phyloP scores from a whole-genome alignment of 2,329 filamentous ascomycete species.

The Ascomycota sp. region DNA sequence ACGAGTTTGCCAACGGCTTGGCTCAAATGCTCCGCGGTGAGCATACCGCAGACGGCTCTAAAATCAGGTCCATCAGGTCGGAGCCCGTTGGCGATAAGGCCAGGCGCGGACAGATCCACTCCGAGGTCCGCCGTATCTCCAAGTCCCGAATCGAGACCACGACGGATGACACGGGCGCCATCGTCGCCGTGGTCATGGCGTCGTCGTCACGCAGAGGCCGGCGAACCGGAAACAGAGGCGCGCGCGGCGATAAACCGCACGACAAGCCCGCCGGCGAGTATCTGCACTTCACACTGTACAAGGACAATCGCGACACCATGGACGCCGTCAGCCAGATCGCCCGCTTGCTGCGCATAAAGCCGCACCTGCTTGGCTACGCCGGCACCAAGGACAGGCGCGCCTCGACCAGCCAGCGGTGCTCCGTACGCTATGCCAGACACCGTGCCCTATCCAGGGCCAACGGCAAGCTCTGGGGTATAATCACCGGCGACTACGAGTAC shows the following conservation, averaged over 20 bases:
- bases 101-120: slow-evolving; percentile 26
- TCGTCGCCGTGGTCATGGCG: slow-evolving; percentile 35
- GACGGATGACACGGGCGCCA: slow-evolving; percentile 34
- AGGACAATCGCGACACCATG: slow-evolving; percentile 95
- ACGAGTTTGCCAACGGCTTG: slow-evolving; percentile 17
- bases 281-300: slow-evolving; percentile 79
- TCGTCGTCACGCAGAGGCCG: slow-evolving; percentile 24
- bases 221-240: slow-evolving; percentile 7
- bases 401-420: slow-evolving; percentile 65
- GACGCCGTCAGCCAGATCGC: slow-evolving; percentile 61
- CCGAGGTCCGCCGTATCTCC: slow-evolving; percentile 58
- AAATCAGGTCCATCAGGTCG: slow-evolving; percentile 15
- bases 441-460: slow-evolving; percentile 44
- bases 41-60: slow-evolving; percentile 9
- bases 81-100: slow-evolving; percentile 21
- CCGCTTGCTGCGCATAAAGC: slow-evolving; percentile 49
- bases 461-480: slow-evolving; percentile 35
- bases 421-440: slow-evolving; percentile 28
- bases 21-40: slow-evolving; percentile 18
- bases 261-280: slow-evolving; percentile 40
- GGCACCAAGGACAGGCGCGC: slow-evolving; percentile 82
- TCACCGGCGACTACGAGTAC: slow-evolving; percentile 66
- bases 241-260: slow-evolving; percentile 6
- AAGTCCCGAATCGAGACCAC: slow-evolving; percentile 52
- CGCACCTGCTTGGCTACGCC: slow-evolving; percentile 50